A percentile compares a stretch with the other conserved stretches of the same genome.
phyloP scores from a whole-genome alignment of 139 green algal genomes.

The Diplosphaera chodatii region DNA sequence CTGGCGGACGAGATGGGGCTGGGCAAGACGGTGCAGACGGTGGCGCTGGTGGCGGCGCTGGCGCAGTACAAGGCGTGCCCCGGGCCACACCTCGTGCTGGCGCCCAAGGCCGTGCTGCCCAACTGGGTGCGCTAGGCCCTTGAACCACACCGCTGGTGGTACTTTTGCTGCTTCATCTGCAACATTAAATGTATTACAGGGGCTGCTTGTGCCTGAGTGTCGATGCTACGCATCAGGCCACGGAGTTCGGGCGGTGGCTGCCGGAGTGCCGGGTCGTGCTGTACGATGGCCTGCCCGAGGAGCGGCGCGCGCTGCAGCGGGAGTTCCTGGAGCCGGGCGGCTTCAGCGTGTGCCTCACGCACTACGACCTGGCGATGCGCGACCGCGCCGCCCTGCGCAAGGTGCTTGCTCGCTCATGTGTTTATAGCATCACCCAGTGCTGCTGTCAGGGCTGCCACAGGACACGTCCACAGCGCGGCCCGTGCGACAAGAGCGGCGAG shows the following conservation, averaged over 20 bases:
- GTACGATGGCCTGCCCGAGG: conserved; percentile 53
- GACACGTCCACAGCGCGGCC: no score
- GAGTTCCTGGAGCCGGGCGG: conserved; percentile 21
- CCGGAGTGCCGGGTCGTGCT: conserved; percentile 36
- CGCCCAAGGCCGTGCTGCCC: conserved; percentile 61
- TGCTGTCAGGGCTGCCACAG: no score
- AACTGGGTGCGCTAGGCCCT: conserved; percentile 54
- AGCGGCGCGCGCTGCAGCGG: conserved; percentile 35
- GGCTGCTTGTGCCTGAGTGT: no score
- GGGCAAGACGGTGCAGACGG: conserved; percentile 52
- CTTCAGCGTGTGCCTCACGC: conserved; percentile 67
- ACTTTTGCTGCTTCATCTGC: no score
- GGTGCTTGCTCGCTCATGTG: no score
- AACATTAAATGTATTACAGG: no score
- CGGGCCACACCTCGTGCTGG: conserved; percentile 64
- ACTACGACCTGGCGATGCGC: conserved; percentile 63
- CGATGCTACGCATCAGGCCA: no score
- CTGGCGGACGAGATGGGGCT: conserved; percentile 60
- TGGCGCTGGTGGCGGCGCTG: conserved; percentile 44
- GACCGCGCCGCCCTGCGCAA: conserved; percentile 58
- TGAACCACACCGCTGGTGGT: no score
- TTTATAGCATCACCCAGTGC: no score
- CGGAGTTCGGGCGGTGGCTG: conserved; percentile 57
- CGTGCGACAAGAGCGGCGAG: no score
- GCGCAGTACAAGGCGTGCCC: conserved; percentile 49